These are phyloP conservation scores for Scheffersomyces lignosus DNA, from an alignment of 805 yeast species.

Conservation along the genomic window DNA sequence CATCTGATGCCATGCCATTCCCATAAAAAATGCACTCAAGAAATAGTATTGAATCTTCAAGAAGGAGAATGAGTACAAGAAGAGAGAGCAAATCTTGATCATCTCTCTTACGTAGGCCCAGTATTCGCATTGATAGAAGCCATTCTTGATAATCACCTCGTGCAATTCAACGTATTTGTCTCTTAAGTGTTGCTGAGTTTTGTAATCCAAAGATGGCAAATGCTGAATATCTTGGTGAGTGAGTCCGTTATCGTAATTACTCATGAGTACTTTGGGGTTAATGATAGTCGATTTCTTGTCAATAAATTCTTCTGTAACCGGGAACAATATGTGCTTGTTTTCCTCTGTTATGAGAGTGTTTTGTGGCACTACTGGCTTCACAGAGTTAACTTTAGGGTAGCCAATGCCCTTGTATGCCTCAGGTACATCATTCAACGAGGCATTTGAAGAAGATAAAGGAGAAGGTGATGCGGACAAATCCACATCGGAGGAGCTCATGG, in stretches of 20 bases:
- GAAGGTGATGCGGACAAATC: slow-evolving; percentile 9
- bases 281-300: slow-evolving; percentile 28
- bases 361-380: slow-evolving; percentile 55
- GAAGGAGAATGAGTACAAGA: slow-evolving; percentile 49
- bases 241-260: slow-evolving; percentile 56
- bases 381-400: slow-evolving; percentile 37
- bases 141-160: slow-evolving; percentile 50
- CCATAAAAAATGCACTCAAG: slow-evolving; percentile 64
- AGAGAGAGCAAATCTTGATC: slow-evolving; percentile 56
- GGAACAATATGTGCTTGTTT: slow-evolving; percentile 34
- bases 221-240: slow-evolving; percentile 54
- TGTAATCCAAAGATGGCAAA: slow-evolving; percentile 65
- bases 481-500: slow-evolving; percentile 4
- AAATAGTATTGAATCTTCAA: slow-evolving; percentile 47
- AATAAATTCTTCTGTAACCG: slow-evolving; percentile 17
- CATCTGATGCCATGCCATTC: slow-evolving; percentile 85
- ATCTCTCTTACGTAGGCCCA: slow-evolving; percentile 71
- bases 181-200: slow-evolving; percentile 61
- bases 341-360: slow-evolving; percentile 41
- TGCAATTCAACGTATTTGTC: slow-evolving; percentile 63
- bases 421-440: slow-evolving; percentile 12
- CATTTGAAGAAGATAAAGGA: slow-evolving; percentile 8
- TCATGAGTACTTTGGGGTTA: slow-evolving; percentile 56
- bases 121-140: slow-evolving; percentile 73
- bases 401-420: slow-evolving; percentile 30